These are phyloP conservation scores for Oidiodendron maius DNA, from an alignment of 495 filamentous ascomycete species.

Conservation along the genomic window DNA sequence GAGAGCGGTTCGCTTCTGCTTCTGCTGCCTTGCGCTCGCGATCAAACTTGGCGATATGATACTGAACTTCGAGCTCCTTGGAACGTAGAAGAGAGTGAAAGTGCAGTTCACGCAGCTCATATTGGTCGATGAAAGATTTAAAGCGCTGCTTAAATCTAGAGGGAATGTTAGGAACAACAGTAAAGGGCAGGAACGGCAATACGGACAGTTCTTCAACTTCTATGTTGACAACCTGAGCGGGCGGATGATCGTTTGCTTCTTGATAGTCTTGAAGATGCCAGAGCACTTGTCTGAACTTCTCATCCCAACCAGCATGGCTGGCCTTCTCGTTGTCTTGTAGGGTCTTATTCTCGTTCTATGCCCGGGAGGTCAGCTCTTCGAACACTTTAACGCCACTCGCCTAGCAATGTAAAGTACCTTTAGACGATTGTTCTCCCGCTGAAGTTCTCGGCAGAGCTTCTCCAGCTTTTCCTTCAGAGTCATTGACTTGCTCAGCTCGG, in stretches of 20 bases:
- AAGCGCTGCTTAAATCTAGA: constrained; percentile 82
- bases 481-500: constrained; percentile 80
- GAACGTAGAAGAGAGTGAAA: constrained; percentile 84
- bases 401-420: constrained; percentile 56
- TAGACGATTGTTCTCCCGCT: constrained; percentile 93
- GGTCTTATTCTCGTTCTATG: constrained; percentile 84
- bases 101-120: constrained; percentile 87
- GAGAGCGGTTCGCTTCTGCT: constrained; percentile 67
- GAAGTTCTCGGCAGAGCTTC: constrained; percentile 86
- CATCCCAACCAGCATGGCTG: constrained; percentile 77
- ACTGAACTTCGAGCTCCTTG: constrained; percentile 95
- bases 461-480: constrained; percentile 91
- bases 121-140: constrained; percentile 91
- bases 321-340: constrained; percentile 76
- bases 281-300: constrained; percentile 68
- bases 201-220: constrained; percentile 84
- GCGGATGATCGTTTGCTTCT: constrained; percentile 69
- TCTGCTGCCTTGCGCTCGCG: constrained; percentile 84
- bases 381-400: neutral
- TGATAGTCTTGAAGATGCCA: constrained; percentile 75
- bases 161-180: neutral
- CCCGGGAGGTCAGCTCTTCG: constrained; percentile 10
- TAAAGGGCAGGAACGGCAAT: neutral
- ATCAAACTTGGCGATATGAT: constrained; percentile 78
- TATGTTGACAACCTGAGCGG: constrained; percentile 66